Base-by-base conservation (phyloP, 179 eudicot species). In the Monotropa hypopitys region DNA sequence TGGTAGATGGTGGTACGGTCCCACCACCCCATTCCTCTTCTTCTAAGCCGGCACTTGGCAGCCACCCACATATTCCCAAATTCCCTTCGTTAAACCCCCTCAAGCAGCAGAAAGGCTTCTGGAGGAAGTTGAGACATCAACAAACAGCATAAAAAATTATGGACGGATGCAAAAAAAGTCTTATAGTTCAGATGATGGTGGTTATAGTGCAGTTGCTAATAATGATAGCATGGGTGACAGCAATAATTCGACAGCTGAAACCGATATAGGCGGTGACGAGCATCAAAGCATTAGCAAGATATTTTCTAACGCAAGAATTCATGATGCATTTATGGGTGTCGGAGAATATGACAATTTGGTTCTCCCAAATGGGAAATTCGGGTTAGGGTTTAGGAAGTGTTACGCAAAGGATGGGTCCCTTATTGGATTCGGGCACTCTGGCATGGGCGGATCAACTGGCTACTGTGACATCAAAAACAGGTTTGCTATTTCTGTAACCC, bases 361-460 rank as follows among this genome's bases (percentile, higher is more conserved):
- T 13, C 61, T 85, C 54, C 87, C 90, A 8, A 69, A 84, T 81
- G 97, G 97, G 40, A 83, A 81, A 33, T 93, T 90, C 59, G 99
- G 99, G 47, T 84, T 93, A 33, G 99, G 99, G 45, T 95, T 95
- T 75, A 91, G 80, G 86, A 90, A 90, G 78, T 79, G 84, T 65
- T 84, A 81, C 15, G 78, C 89, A 0, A 76, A 53, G n/a, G 97
- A 95, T 76, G 97, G 95, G 11, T 76, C 81, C 7, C 62, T 90
- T 56, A 79, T 86, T 56, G 99, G 97, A 10, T 95, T 95, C n/a
- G 99, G 99, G 79, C 99, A 95, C 80, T 84, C 97, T 0, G 97
- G 99, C 43, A 84, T 93, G 91, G 99, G 99, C 43, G 99, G 99
- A 70, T 95, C 99, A 16, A 93, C 95, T 0, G 97, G 95, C 16